A percentile compares a stretch with the other conserved stretches of the same genome.
Conservation (phyloP, 1,139 yeast genomes). For the Zygosaccharomyces pseudobailii region DNA sequence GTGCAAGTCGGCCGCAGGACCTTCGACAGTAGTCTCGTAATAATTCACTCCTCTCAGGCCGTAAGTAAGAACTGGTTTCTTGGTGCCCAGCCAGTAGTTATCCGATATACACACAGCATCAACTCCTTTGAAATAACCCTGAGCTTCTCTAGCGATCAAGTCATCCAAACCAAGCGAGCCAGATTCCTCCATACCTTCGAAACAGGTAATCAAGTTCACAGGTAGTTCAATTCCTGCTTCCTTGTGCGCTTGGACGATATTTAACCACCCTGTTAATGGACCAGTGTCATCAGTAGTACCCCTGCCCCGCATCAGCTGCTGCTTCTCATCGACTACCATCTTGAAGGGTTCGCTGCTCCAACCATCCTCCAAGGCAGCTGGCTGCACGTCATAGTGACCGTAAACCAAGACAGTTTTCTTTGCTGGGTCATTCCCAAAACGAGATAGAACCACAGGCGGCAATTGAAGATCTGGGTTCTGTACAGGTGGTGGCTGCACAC, state of each 20-base stretch:
- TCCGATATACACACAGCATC: conserved; percentile 96
- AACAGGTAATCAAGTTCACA: conserved; percentile 85
- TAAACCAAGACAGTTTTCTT: conserved; percentile 80
- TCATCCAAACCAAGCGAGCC: conserved; percentile 91
- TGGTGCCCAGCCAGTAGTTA: conserved; percentile 97
- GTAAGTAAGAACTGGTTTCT: conserved; percentile 92
- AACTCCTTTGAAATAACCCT: conserved; percentile 72
- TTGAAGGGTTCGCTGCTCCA: conserved; percentile 92
- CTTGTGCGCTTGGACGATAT: conserved; percentile 83
- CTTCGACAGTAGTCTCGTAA: conserved; percentile 74
- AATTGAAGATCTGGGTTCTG: conserved; percentile 57
- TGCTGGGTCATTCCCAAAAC: conserved; percentile 80
- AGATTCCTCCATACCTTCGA: conserved; percentile 99
- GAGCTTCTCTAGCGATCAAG: conserved; percentile 74
- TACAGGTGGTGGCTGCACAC: conserved; percentile 86
- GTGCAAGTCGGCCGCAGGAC: conserved; percentile 97
- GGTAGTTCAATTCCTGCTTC: conserved; percentile 85
- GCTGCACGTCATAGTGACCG: conserved; percentile 98
- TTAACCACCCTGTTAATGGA: conserved; percentile 96
- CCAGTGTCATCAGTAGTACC: conserved; percentile 98
- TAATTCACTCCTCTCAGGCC: conserved; percentile 97
- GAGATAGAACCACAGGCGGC: conserved; percentile 90
- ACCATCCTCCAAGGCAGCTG: conserved; percentile 88
- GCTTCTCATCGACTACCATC: conserved; percentile 49
- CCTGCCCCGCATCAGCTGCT: conserved; percentile 70